A percentile compares a stretch with the other conserved stretches of the same genome.
Conservation (phyloP, 257 asterid species). For the Penstemon newberryi region DNA sequence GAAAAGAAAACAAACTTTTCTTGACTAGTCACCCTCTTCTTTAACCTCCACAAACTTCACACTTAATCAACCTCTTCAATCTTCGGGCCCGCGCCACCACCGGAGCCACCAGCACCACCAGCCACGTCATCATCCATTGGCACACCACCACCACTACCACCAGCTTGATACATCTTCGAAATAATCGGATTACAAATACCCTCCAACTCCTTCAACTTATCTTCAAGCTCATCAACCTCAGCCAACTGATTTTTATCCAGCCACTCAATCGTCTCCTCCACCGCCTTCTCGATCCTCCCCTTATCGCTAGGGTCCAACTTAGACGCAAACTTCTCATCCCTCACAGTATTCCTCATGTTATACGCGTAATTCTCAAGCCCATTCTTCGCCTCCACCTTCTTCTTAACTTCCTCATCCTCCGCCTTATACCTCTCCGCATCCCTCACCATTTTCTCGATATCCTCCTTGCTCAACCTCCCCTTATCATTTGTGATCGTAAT, state of each 20-base stretch:
- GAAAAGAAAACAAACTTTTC: no score
- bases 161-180: conserved; percentile 54
- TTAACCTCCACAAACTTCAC: background rate
- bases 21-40: no score
- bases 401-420: conserved; percentile 61
- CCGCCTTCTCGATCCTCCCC: conserved; percentile 44
- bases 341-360: conserved; percentile 63
- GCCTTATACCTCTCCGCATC: conserved; percentile 59
- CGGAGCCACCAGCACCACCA: conserved; percentile 22
- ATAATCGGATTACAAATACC: conserved; percentile 52
- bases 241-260: conserved; percentile 58
- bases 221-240: conserved; percentile 63
- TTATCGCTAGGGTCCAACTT: conserved; percentile 41
- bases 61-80: conserved; percentile 60
- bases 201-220: conserved; percentile 56
- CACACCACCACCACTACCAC: conserved; percentile 26
- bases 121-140: conserved; percentile 41
- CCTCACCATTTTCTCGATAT: conserved; percentile 53
- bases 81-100: conserved; percentile 50
- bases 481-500: conserved; percentile 60
- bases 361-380: conserved; percentile 51
- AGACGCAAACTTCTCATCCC: conserved; percentile 51
- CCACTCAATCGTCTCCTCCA: conserved; percentile 53
- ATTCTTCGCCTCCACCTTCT: conserved; percentile 58
- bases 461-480: conserved; percentile 52